phyloP scores from a whole-genome alignment of 768 basidiomycete genomes.

The Mycena olivaceomarginata region DNA sequence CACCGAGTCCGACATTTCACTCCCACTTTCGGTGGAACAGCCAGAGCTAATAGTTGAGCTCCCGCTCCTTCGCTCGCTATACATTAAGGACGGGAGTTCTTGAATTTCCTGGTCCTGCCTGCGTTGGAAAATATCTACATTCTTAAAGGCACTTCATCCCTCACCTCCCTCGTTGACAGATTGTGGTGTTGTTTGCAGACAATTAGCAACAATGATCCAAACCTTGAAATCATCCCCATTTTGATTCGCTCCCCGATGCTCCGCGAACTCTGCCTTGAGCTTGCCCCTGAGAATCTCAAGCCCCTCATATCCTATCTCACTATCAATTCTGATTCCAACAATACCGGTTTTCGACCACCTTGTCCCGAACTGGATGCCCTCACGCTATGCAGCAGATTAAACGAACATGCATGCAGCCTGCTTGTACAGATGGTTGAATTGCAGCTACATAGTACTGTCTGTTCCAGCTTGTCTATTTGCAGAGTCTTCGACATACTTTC shows the following conservation, averaged over 20 bases:
- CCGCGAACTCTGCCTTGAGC: neutral
- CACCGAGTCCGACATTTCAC: neutral
- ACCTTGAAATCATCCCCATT: neutral
- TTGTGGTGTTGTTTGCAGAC: neutral
- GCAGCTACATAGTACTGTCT: neutral
- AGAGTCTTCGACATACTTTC: too few species aligned
- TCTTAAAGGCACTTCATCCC: rapidly evolving
- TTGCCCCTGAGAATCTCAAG: neutral
- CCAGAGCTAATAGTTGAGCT: neutral
- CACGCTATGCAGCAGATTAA: neutral
- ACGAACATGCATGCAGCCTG: neutral
- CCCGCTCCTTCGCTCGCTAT: constrained; percentile 17
- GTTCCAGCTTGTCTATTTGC: neutral
- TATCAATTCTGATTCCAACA: neutral
- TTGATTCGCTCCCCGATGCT: neutral
- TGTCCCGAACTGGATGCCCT: neutral
- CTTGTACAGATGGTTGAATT: neutral
- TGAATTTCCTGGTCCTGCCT: constrained; percentile 6
- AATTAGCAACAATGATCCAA: neutral
- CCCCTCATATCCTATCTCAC: neutral
- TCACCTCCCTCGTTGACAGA: constrained; percentile 15
- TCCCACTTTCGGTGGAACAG: neutral
- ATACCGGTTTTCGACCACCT: neutral
- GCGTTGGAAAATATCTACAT: constrained; percentile 20
- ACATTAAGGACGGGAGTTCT: constrained; percentile 9